These are phyloP conservation scores for Cicer chorassanicum DNA, from an alignment of 306 rosid species.

Conservation along the genomic window DNA sequence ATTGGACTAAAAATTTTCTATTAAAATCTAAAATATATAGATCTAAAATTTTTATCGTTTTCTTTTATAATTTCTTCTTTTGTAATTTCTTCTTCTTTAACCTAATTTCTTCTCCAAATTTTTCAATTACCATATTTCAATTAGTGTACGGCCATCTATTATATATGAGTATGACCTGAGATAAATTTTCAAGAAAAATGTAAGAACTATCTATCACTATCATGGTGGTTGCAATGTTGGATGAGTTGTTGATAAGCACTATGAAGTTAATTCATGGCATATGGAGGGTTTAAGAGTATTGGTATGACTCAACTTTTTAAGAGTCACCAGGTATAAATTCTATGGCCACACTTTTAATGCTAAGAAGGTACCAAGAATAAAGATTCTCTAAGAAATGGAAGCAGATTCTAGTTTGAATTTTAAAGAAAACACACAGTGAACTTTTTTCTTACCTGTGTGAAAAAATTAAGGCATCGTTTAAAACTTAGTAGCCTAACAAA, in stretches of 20 bases:
- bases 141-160: too few relatives aligned
- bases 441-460: constrained; percentile 15
- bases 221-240: constrained; percentile 75
- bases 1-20: too few relatives aligned
- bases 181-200: constrained; percentile 58
- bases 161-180: constrained; percentile 44
- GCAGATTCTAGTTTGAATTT: constrained; percentile 14
- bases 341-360: constrained; percentile 75
- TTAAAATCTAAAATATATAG: too few relatives aligned
- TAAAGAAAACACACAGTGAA: constrained; percentile 13
- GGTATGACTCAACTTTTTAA: constrained; percentile 71
- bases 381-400: constrained; percentile 55
- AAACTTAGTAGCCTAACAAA: constrained; percentile 32
- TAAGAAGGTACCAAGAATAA: constrained; percentile 75
- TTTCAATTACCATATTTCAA: too few relatives aligned
- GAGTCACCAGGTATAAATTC: constrained; percentile 85
- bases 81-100: too few relatives aligned
- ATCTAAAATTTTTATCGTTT: too few relatives aligned
- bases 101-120: too few relatives aligned
- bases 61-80: too few relatives aligned
- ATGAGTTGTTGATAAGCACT: constrained; percentile 61
- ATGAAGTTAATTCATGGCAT: constrained; percentile 58
- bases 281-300: constrained; percentile 54
- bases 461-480: constrained; percentile 23
- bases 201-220: constrained; percentile 70